phyloP scores from a whole-genome alignment of 495 filamentous ascomycete species.

The Lichina pygmaea region DNA sequence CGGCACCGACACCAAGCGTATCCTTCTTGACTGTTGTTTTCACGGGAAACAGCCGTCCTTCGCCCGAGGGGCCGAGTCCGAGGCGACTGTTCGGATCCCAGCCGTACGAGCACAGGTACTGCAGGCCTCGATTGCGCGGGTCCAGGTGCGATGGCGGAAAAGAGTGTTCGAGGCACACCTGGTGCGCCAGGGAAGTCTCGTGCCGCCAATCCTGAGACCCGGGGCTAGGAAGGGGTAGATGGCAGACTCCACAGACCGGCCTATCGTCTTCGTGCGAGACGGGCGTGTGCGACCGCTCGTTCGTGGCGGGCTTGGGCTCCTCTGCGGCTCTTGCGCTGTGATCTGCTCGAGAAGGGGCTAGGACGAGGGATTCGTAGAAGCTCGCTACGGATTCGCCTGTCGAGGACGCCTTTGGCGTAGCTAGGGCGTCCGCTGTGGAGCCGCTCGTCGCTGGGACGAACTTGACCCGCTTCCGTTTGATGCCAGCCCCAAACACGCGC shows the following conservation, averaged over 20 bases:
- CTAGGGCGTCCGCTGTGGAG: constrained; percentile 8
- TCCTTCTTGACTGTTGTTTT: constrained; percentile 48
- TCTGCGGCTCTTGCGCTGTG: no score
- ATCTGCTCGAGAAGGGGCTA: constrained; percentile 13
- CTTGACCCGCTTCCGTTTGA: constrained; percentile 47
- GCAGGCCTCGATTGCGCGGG: constrained; percentile 48
- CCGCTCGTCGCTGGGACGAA: constrained; percentile 44
- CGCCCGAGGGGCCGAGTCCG: constrained; percentile 42
- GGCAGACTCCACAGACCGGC: constrained; percentile 10
- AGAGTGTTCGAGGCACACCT: constrained; percentile 53
- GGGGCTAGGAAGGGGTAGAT: constrained; percentile 9
- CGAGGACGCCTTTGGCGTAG: constrained; percentile 7
- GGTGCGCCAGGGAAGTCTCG: constrained; percentile 52
- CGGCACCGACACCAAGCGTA: constrained; percentile 28
- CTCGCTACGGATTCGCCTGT: constrained; percentile 21
- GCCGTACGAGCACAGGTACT: constrained; percentile 47
- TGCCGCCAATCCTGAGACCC: constrained; percentile 15
- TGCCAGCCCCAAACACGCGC: constrained; percentile 53
- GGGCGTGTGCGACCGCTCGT: not conserved
- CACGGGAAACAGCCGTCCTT: constrained; percentile 53
- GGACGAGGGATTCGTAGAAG: constrained; percentile 45
- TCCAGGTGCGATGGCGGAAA: constrained; percentile 67
- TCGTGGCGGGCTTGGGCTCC: no score
- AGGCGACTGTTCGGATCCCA: constrained; percentile 64
- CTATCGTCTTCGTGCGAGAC: constrained; percentile 4